Base-by-base conservation (phyloP, 768 basidiomycete genomes). In the Lactifluus rugatus region DNA sequence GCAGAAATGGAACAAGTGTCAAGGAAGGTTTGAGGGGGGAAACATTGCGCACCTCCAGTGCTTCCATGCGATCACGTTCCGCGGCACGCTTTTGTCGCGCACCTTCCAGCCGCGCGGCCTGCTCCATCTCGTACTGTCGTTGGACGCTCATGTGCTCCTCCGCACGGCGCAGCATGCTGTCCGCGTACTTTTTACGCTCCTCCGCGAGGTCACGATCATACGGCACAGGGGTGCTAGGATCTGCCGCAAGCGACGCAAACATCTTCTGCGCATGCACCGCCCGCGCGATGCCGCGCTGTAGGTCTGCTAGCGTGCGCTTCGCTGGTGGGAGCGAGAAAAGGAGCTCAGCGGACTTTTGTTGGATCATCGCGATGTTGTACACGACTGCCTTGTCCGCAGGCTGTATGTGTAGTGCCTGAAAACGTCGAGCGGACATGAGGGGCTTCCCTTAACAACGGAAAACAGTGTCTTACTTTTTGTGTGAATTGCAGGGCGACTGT, bases 351-450 rank as follows among this genome's bases (percentile, higher is more conserved):
- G 89, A 85, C 71, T 97, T 97, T 69, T 99, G 96, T 70, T 94
- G 86, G 34, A 98, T 93, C 88, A 99, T 94, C 54, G 95, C 94
- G 65, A 97, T 90, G 70, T 99, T 98, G 73, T 94, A 98, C 44
- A 92, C 60, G 51, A 87, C 83, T 3, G 92, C 89, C 68, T 94
- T 93, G 74, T 99, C 96, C 55, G 77, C 80, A 0, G 93, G 93
- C 63, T 87, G 84, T 6, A 93, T 71, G 62, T 90, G 86, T 16
- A 88, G 75, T 1, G 94, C 93, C 94, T 97, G 62, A 61, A 2
- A 74, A 75, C 5, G 21, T 44, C 21, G 42, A 13, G 19, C 9
- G 11, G 42, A 23, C 11, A 44, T 52, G 71, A 69, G 4, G 74
- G 59, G 46, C 69, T 68, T 32, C 28, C 5, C 72, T 65, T 0